phyloP scores from a whole-genome alignment of 768 basidiomycete genomes.

The Lactarius deliciosus region DNA sequence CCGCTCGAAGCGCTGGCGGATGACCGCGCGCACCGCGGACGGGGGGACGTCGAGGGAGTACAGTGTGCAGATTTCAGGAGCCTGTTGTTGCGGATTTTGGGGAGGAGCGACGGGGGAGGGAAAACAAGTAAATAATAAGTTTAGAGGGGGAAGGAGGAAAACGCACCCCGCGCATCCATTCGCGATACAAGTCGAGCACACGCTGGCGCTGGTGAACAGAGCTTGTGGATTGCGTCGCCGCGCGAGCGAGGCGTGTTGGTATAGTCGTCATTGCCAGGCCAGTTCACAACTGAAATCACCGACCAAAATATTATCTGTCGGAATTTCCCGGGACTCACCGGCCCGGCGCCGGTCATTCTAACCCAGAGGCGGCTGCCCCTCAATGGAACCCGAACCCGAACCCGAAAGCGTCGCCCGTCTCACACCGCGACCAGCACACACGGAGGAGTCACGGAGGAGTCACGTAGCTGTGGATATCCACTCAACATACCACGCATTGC shows the following conservation, averaged over 20 bases:
- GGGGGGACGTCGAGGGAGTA: conserved; percentile 84
- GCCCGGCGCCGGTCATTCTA: not conserved
- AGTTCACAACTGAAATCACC: not conserved
- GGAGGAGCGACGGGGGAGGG: not conserved
- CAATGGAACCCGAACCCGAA: no score
- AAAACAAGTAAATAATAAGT: not conserved
- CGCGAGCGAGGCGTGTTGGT: conserved; percentile 80
- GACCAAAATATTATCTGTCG: not conserved
- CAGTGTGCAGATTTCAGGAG: conserved; percentile 83
- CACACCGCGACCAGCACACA: no score
- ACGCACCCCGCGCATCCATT: conserved; percentile 91
- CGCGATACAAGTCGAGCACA: conserved; percentile 78
- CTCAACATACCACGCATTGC: no score
- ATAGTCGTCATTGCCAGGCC: conserved; percentile 68
- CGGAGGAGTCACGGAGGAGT: no score
- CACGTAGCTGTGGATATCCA: no score
- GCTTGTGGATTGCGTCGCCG: conserved; percentile 58
- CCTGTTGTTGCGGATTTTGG: conserved; percentile 46
- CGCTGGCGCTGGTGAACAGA: conserved; percentile 63
- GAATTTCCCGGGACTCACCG: not conserved
- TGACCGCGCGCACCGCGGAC: conserved; percentile 70
- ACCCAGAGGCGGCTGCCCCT: no score
- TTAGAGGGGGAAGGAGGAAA: conserved; percentile 8
- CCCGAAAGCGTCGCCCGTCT: no score
- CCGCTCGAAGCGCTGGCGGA: conserved; percentile 84